Evolutionary conservation across 2,329 filamentous ascomycete species (phyloP).

Genomic region (Colletotrichum musicola): DNA sequence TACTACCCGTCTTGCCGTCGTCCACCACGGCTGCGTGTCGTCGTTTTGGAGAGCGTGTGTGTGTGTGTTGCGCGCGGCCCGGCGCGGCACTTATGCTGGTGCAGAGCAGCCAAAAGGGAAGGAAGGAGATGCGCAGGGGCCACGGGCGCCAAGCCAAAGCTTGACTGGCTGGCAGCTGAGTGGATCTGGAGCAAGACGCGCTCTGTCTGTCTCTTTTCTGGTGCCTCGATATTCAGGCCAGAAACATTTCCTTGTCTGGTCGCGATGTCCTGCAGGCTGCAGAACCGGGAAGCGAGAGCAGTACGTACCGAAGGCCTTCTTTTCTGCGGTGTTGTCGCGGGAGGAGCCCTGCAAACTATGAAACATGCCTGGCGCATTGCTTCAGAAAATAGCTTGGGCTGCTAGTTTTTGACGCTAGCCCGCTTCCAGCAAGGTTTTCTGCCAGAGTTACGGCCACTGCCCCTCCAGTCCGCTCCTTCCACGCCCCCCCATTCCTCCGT

Average conservation of each 20-base stretch:
- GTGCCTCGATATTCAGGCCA: conserved; percentile 11
- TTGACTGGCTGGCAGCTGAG: conserved; percentile 21
- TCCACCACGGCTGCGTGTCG: neutral
- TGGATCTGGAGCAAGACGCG: neutral
- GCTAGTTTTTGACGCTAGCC: conserved; percentile 51
- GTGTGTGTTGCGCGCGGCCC: conserved; percentile 23
- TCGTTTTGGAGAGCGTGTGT: conserved; percentile 6
- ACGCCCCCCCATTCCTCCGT: conserved; percentile 38
- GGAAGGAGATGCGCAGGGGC: conserved; percentile 5
- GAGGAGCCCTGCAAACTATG: conserved; percentile 52
- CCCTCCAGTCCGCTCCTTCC: conserved; percentile 40
- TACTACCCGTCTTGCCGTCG: neutral
- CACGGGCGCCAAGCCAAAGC: conserved; percentile 8
- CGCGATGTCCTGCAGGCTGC: neutral
- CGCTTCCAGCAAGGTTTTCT: conserved; percentile 33
- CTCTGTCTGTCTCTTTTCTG: neutral
- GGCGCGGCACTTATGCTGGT: conserved; percentile 11
- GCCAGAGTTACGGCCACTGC: conserved; percentile 39
- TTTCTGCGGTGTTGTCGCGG: conserved; percentile 35
- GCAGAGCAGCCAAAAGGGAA: neutral
- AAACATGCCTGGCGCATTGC: conserved; percentile 65
- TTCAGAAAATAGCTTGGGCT: conserved; percentile 58
- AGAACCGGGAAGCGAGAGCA: neutral
- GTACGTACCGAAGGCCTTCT: conserved; percentile 14
- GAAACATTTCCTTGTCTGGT: no score